These are phyloP conservation scores for Xylaria sp. DNA, from an alignment of 2,329 filamentous ascomycete genomes.

Conservation along the genomic window DNA sequence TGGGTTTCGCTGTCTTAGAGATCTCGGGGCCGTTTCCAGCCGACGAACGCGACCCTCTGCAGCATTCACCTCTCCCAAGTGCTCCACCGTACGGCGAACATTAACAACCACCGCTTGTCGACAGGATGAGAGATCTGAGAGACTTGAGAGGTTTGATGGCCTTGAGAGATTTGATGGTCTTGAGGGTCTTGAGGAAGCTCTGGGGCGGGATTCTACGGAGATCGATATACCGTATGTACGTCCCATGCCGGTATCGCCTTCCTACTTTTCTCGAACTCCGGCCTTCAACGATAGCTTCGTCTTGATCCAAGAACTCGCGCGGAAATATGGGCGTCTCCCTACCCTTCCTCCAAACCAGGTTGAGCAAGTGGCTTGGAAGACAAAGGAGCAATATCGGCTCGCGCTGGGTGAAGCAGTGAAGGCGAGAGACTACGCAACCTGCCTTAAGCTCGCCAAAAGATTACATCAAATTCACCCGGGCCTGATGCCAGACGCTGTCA, in stretches of 20 bases:
- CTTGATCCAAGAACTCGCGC: conserved; percentile 69
- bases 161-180: too few relatives aligned
- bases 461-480: conserved; percentile 84
- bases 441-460: conserved; percentile 74
- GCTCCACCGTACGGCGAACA: conserved; percentile 20
- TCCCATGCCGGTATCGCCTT: conserved; percentile 79
- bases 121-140: conserved; percentile 1
- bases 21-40: conserved; percentile 26
- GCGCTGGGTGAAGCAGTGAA: conserved; percentile 73
- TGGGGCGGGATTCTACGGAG: conserved; percentile 6
- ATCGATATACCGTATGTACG: conserved; percentile 60
- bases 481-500: conserved; percentile 72
- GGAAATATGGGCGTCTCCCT: conserved; percentile 74
- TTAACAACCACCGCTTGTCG: conserved; percentile 24
- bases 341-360: conserved; percentile 65
- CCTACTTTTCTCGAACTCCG: conserved; percentile 91
- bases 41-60: conserved; percentile 28
- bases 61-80: conserved; percentile 22
- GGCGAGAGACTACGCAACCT: conserved; percentile 75
- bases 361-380: conserved; percentile 79
- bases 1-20: conserved; percentile 36
- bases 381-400: conserved; percentile 73
- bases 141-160: too few relatives aligned
- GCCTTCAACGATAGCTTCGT: conserved; percentile 85
- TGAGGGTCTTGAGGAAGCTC: conserved; percentile 2